phyloP scores from a whole-genome alignment of 129 eudicot species.

The Artemisia annua region DNA sequence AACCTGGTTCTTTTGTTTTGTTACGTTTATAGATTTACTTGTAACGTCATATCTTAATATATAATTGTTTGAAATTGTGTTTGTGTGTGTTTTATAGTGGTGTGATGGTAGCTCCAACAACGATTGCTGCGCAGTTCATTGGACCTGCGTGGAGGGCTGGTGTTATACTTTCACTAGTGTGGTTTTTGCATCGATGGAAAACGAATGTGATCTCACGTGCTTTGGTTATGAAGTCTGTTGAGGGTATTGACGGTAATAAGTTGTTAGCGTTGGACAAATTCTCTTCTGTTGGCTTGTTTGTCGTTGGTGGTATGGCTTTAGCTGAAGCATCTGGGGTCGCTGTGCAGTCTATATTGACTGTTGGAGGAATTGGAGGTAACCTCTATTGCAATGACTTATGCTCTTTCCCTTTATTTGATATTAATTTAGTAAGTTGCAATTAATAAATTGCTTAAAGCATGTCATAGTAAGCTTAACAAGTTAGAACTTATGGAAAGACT shows the following conservation, averaged over 20 bases:
- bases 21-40: not conserved
- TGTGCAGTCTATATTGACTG: conserved; percentile 87
- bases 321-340: conserved; percentile 99
- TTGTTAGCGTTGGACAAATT: conserved; percentile 71
- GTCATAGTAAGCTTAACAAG: not conserved
- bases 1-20: not conserved
- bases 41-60: not conserved
- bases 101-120: conserved; percentile 79
- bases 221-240: conserved; percentile 46
- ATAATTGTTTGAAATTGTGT: conserved; percentile 6
- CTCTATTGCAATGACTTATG: not conserved
- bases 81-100: conserved; percentile 44
- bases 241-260: conserved; percentile 58
- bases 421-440: not conserved
- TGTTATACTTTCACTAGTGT: conserved; percentile 71
- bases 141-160: conserved; percentile 87
- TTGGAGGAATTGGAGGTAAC: conserved; percentile 97
- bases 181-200: conserved; percentile 98
- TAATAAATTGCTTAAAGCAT: conserved; percentile 6
- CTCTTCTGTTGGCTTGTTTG: conserved; percentile 90
- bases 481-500: not conserved
- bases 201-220: conserved; percentile 76
- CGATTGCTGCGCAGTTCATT: conserved; percentile 62
- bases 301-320: conserved; percentile 73
- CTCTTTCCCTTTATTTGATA: not conserved